Evolutionary conservation across 495 filamentous ascomycete genomes (phyloP).

Genomic region (Acidiella bohemica): DNA sequence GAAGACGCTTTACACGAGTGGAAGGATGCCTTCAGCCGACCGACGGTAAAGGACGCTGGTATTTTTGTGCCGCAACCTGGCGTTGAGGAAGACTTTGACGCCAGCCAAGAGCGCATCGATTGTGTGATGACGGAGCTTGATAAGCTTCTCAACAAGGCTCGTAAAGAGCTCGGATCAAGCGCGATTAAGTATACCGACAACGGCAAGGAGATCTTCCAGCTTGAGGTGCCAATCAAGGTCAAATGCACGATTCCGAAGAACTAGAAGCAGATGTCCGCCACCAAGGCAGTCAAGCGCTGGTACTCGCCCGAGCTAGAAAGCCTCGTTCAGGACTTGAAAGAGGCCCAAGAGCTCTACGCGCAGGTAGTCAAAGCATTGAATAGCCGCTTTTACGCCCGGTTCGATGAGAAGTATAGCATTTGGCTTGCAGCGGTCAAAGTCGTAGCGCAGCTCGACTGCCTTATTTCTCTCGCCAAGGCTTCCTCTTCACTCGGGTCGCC

Average conservation of each 20-base stretch:
- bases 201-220: slow-evolving; percentile 93
- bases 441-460: slow-evolving; percentile 83
- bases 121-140: slow-evolving; percentile 59
- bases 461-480: slow-evolving; percentile 82
- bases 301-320: slow-evolving; percentile 74
- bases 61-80: slow-evolving; percentile 77
- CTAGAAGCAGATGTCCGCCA: slow-evolving; percentile 96
- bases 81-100: slow-evolving; percentile 86
- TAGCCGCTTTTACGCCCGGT: slow-evolving; percentile 68
- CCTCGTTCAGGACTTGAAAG: slow-evolving; percentile 73
- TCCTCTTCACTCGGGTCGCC: slow-evolving; percentile 71
- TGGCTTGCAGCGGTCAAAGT: slow-evolving; percentile 84
- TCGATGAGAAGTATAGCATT: slow-evolving; percentile 72
- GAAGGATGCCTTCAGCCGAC: slow-evolving; percentile 85
- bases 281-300: slow-evolving; percentile 80
- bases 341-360: slow-evolving; percentile 85
- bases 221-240: slow-evolving; percentile 77
- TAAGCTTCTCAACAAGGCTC: slow-evolving; percentile 52
- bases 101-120: slow-evolving; percentile 63
- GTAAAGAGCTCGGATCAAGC: slow-evolving; percentile 48
- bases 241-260: slow-evolving; percentile 61
- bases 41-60: slow-evolving; percentile 59
- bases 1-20: slow-evolving; percentile 57
- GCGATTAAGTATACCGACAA: slow-evolving; percentile 76
- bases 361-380: slow-evolving; percentile 85